These are phyloP conservation scores for Paraphoma chrysanthemicola DNA, from an alignment of 2,329 filamentous ascomycete species.

Conservation along the genomic window DNA sequence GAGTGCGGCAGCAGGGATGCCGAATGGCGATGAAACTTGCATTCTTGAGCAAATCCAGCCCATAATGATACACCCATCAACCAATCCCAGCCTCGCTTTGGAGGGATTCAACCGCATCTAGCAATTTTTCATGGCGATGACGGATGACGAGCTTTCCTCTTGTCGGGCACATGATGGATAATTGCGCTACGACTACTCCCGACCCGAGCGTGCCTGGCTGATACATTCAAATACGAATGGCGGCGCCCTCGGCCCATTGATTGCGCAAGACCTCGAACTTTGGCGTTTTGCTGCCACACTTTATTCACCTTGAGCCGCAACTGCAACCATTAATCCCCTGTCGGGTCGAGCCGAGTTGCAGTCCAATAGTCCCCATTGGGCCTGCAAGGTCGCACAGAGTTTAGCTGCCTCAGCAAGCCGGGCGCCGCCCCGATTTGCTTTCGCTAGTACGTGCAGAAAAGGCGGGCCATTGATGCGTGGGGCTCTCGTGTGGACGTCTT, in stretches of 20 bases:
- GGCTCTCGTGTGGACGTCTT: constrained; percentile 13
- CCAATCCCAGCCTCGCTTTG: constrained; percentile 6
- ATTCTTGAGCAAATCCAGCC: constrained; percentile 4
- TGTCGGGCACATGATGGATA: constrained; percentile 6
- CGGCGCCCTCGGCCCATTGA: not conserved
- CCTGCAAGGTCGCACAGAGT: constrained; percentile 16
- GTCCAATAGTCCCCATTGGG: constrained; percentile 19
- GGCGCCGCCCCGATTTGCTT: constrained; percentile 16
- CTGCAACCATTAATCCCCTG: constrained; percentile 4
- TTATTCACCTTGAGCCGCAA: constrained; percentile 9
- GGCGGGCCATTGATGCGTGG: constrained; percentile 10
- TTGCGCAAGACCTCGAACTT: not conserved
- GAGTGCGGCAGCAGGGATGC: not conserved
- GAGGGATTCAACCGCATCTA: not conserved
- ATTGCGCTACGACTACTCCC: constrained; percentile 10
- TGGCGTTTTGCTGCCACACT: not conserved
- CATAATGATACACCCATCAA: not conserved
- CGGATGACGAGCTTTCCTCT: constrained; percentile 3
- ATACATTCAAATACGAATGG: constrained; percentile 12
- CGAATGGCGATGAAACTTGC: not conserved
- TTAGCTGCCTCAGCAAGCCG: constrained; percentile 21
- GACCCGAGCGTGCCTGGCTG: constrained; percentile 8
- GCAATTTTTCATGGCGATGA: constrained; percentile 6
- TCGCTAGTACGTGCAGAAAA: constrained; percentile 23
- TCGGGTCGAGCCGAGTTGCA: constrained; percentile 19